A percentile compares a stretch with the other conserved stretches of the same genome.
Conservation (phyloP, 305 asterid genomes). For the Withania somnifera region DNA sequence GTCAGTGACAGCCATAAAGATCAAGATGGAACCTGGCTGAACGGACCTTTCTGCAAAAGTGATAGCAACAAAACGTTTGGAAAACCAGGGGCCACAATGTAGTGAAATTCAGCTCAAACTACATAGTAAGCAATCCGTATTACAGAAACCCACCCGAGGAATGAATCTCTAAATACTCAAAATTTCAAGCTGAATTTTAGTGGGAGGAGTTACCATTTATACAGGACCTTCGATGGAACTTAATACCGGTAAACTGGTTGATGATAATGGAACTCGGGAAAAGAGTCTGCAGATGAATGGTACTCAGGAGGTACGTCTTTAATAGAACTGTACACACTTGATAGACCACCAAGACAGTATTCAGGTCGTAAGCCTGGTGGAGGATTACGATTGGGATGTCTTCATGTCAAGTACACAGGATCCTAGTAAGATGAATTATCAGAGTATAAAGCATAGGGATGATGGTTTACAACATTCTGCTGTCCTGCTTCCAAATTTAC, state of each 20-base stretch:
- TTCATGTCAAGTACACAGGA: constrained; percentile 18
- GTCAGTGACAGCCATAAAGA: background rate
- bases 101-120: background rate
- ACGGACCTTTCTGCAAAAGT: background rate
- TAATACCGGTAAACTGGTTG: constrained; percentile 2
- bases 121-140: background rate
- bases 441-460: constrained; percentile 20
- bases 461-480: constrained; percentile 18
- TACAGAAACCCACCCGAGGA: background rate
- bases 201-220: background rate
- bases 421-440: constrained; percentile 8
- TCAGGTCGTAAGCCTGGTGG: constrained; percentile 16
- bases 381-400: constrained; percentile 11
- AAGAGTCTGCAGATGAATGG: background rate
- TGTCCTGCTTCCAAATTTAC: constrained; percentile 17
- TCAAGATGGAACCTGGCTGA: background rate
- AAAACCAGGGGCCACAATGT: background rate
- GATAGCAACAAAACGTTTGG: background rate
- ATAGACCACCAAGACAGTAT: background rate
- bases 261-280: constrained; percentile 4
- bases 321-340: constrained; percentile 23
- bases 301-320: background rate
- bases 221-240: background rate
- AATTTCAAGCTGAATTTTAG: background rate
- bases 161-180: background rate